Conservation (phyloP, 2,329 filamentous ascomycete genomes). For the Xylariaceae sp. region DNA sequence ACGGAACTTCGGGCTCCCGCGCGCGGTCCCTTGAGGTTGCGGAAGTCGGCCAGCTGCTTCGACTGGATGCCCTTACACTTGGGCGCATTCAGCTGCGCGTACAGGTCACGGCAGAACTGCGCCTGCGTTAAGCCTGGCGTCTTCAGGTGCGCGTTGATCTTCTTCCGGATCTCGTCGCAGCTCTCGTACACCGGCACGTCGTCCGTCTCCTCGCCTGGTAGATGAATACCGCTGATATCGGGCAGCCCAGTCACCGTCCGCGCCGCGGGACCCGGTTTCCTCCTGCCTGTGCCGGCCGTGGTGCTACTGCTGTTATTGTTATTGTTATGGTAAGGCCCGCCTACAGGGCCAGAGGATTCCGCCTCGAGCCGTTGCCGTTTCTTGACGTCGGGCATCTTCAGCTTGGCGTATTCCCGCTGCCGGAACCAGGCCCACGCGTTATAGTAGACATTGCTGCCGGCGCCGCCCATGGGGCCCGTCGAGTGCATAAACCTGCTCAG, state of each 20-base stretch:
- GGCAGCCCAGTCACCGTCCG: constrained; percentile 16
- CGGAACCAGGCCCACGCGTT: constrained; percentile 24
- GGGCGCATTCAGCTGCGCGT: constrained; percentile 33
- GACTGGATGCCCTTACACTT: constrained; percentile 30
- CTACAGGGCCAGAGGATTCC: constrained; percentile 7
- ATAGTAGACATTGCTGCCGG: constrained; percentile 9
- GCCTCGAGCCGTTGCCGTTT: constrained; percentile 23
- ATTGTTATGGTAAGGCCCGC: neutral
- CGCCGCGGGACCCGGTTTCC: neutral
- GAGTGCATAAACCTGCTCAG: constrained; percentile 19
- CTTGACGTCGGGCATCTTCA: constrained; percentile 26
- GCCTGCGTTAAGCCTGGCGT: constrained; percentile 43
- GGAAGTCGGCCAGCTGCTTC: constrained; percentile 44
- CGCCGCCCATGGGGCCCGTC: constrained; percentile 17
- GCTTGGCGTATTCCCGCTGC: constrained; percentile 21
- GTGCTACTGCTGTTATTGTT: neutral
- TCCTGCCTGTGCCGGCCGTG: neutral
- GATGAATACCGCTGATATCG: constrained; percentile 36
- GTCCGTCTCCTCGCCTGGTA: constrained; percentile 40
- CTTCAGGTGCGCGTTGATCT: constrained; percentile 49
- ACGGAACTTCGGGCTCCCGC: constrained; percentile 41
- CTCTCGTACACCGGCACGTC: constrained; percentile 47
- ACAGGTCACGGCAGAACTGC: constrained; percentile 41
- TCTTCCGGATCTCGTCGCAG: constrained; percentile 52
- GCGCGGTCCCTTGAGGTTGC: constrained; percentile 41